These are phyloP conservation scores for Talaromyces sp. DNA, from an alignment of 2,329 filamentous ascomycete genomes.

Conservation along the genomic window DNA sequence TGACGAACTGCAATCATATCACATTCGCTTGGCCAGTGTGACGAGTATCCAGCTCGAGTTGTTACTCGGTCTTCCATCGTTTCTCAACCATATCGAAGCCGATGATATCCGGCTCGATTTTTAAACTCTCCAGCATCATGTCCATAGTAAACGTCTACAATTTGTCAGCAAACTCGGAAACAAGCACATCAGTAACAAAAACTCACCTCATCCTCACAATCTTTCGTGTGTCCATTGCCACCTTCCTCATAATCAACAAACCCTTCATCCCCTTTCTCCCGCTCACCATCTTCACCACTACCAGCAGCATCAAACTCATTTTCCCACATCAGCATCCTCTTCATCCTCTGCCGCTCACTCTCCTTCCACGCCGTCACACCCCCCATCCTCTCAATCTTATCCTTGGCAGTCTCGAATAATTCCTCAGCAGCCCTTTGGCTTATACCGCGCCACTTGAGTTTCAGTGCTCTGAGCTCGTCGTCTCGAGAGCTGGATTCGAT, in stretches of 20 bases:
- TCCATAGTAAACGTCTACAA: conserved; percentile 64
- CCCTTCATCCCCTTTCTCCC: conserved; percentile 20
- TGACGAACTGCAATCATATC: not conserved
- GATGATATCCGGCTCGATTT: conserved; percentile 61
- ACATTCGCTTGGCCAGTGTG: not conserved
- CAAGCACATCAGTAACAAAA: not conserved
- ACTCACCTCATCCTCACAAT: conserved; percentile 28
- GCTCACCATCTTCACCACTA: conserved; percentile 27
- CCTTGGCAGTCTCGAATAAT: conserved; percentile 59
- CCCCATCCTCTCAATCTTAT: conserved; percentile 61
- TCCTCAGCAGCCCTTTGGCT: conserved; percentile 65
- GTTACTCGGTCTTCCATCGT: conserved; percentile 51
- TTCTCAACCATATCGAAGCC: conserved; percentile 59
- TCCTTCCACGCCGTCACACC: conserved; percentile 58
- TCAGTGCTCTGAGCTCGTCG: conserved; percentile 55
- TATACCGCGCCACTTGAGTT: conserved; percentile 59
- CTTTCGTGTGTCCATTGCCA: conserved; percentile 20
- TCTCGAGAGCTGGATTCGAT: conserved; percentile 49
- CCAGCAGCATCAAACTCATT: conserved; percentile 18
- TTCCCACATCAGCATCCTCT: conserved; percentile 37
- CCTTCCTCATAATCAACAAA: conserved; percentile 34
- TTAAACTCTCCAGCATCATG: conserved; percentile 64
- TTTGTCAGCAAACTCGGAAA: conserved; percentile 21
- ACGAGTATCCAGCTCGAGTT: not conserved
- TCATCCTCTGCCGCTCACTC: conserved; percentile 45